phyloP scores from a whole-genome alignment of 495 filamentous ascomycete species.

The Tetracladium setigerum region DNA sequence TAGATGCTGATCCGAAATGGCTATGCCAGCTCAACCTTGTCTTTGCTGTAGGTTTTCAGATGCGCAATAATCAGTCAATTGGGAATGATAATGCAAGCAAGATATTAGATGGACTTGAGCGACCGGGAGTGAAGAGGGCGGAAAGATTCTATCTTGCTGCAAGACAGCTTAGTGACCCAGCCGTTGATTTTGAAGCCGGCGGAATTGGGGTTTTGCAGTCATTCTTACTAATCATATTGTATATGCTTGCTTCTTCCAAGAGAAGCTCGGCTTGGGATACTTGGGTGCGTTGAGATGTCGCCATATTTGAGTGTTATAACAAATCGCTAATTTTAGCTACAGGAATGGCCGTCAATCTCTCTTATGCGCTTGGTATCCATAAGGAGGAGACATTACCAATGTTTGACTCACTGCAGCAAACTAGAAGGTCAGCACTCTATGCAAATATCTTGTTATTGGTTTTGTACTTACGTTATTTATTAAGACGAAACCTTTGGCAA shows the following conservation, averaged over 20 bases:
- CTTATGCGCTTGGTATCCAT: conserved; percentile 5
- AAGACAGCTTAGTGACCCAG: neutral
- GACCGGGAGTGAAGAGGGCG: neutral
- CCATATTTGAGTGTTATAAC: no score
- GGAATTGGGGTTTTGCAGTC: conserved; percentile 3
- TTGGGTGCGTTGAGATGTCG: neutral
- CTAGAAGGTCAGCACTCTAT: neutral
- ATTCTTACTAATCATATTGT: neutral
- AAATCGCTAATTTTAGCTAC: neutral
- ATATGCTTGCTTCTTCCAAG: conserved; percentile 6
- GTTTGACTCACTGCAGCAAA: conserved; percentile 2
- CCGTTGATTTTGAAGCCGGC: neutral
- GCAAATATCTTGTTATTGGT: neutral
- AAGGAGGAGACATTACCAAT: conserved; percentile 6
- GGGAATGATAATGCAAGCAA: neutral
- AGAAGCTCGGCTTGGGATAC: conserved; percentile 1
- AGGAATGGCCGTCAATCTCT: conserved; percentile 5
- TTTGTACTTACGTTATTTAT: neutral
- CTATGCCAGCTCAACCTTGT: conserved; percentile 5
- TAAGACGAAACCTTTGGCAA: conserved; percentile 1
- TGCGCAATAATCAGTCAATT: neutral
- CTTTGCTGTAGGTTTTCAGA: conserved; percentile 2
- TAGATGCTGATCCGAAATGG: conserved; percentile 1
- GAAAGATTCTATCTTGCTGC: conserved; percentile 3
- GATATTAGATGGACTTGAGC: neutral